A percentile compares a stretch with the other conserved stretches of the same genome.
Conservation (phyloP, 352 stramenopile species). For the Thalassiosira exigua region DNA sequence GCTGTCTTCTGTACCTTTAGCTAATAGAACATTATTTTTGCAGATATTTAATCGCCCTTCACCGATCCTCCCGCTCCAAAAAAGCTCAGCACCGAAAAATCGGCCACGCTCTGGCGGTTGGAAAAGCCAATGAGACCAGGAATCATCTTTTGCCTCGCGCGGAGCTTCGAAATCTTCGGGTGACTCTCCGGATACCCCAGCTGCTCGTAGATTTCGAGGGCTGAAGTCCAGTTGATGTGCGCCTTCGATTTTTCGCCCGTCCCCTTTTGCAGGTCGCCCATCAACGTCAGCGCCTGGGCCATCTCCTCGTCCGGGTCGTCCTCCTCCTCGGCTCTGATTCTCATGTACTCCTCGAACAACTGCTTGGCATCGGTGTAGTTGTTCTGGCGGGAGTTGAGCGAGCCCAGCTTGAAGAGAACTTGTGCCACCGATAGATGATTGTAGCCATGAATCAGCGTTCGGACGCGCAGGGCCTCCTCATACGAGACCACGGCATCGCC, state of each 20-base stretch:
- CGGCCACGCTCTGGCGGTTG: background rate
- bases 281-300: conserved; percentile 56
- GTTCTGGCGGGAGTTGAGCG: conserved; percentile 52
- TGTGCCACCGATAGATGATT: conserved; percentile 54
- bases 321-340: conserved; percentile 59
- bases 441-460: conserved; percentile 41
- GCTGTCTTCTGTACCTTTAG: no score
- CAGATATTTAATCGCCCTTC: background rate
- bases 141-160: conserved; percentile 32
- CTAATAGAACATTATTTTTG: background rate
- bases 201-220: conserved; percentile 61
- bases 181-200: conserved; percentile 58
- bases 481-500: conserved; percentile 55
- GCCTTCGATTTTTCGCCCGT: conserved; percentile 63
- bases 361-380: conserved; percentile 56
- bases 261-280: conserved; percentile 62
- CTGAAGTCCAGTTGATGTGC: conserved; percentile 69
- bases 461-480: conserved; percentile 58
- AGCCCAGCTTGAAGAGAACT: conserved; percentile 61
- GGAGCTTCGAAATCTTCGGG: conserved; percentile 52
- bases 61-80: background rate
- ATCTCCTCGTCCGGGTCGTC: conserved; percentile 65
- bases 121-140: background rate
- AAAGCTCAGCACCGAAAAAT: conserved; percentile 6
- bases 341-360: conserved; percentile 66